Conservation (phyloP, 768 basidiomycete species). For the Thelephora ganbajun region DNA sequence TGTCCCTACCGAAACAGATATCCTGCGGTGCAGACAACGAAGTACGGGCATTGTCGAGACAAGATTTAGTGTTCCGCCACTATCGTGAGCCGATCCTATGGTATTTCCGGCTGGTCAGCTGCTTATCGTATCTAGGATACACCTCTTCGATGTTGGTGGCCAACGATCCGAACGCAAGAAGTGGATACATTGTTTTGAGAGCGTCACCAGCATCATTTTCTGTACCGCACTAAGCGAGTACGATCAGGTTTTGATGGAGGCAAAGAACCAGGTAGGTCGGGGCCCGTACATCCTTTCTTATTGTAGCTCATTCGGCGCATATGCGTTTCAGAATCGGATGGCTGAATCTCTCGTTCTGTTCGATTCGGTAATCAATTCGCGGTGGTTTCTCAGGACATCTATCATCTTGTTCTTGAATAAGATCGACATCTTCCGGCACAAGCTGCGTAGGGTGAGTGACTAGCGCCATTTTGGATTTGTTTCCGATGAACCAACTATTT, state of each 20-base stretch:
- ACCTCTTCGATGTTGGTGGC: constrained; percentile 67
- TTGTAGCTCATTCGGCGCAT: neutral
- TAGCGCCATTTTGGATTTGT: neutral
- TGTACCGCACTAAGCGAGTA: constrained; percentile 63
- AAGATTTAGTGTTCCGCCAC: constrained; percentile 17
- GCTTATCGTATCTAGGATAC: constrained; percentile 19
- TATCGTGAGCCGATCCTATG: constrained; percentile 5
- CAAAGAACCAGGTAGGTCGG: constrained; percentile 11
- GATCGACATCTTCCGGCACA: constrained; percentile 36
- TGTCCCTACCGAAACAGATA: constrained; percentile 33
- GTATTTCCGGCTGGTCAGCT: neutral
- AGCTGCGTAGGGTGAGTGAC: constrained; percentile 23
- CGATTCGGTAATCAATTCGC: constrained; percentile 36
- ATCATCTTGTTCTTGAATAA: constrained; percentile 30
- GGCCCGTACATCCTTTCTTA: constrained; percentile 1
- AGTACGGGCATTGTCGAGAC: constrained; percentile 38
- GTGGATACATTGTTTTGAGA: constrained; percentile 42
- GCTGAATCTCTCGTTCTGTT: constrained; percentile 34
- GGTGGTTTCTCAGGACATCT: constrained; percentile 27
- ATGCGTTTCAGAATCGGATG: constrained; percentile 22
- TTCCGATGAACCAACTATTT: neutral
- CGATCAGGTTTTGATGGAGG: constrained; percentile 59
- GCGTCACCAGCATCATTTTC: constrained; percentile 60
- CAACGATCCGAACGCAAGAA: constrained; percentile 36
- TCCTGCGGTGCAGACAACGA: constrained; percentile 31